Conservation (phyloP, 371 early-diverging fungal genomes). For the Saksenaea oblongispora region DNA sequence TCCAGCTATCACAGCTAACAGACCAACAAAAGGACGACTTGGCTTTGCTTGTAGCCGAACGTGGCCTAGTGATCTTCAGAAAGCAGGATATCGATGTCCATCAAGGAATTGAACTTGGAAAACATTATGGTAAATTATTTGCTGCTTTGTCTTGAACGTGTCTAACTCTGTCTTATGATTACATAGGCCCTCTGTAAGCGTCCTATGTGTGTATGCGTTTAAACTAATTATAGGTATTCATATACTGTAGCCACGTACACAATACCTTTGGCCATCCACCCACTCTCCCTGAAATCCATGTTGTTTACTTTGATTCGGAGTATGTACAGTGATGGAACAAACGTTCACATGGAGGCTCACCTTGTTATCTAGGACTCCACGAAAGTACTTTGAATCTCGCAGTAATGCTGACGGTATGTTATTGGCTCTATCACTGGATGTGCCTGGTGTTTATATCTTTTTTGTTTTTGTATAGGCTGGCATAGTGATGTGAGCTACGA, state of each 20-base stretch:
- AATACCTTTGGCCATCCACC: constrained; percentile 42
- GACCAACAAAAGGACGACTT: constrained; percentile 60
- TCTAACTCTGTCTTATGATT: not conserved
- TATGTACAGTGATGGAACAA: not conserved
- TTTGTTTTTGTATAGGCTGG: constrained; percentile 27
- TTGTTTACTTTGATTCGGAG: constrained; percentile 23
- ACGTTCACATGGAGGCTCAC: not conserved
- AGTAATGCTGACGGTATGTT: constrained; percentile 52
- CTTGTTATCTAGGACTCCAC: constrained; percentile 28
- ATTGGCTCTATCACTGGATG: constrained; percentile 50
- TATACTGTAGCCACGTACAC: constrained; percentile 48
- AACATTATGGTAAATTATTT: constrained; percentile 49
- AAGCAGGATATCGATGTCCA: constrained; percentile 57
- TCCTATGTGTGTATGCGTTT: not conserved
- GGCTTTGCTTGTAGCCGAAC: constrained; percentile 58
- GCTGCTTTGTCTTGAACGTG: not conserved
- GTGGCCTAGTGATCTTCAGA: constrained; percentile 67
- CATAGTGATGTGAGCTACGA: constrained; percentile 68
- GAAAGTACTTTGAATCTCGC: constrained; percentile 47
- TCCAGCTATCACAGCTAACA: constrained; percentile 51
- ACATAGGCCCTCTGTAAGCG: constrained; percentile 7
- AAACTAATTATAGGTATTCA: not conserved
- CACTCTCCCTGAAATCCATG: constrained; percentile 22
- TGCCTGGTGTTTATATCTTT: constrained; percentile 23
- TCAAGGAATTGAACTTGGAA: constrained; percentile 53